Evolutionary conservation across 371 early-diverging fungal species (phyloP).

Genomic region (Rhizopus arrhizus): DNA sequence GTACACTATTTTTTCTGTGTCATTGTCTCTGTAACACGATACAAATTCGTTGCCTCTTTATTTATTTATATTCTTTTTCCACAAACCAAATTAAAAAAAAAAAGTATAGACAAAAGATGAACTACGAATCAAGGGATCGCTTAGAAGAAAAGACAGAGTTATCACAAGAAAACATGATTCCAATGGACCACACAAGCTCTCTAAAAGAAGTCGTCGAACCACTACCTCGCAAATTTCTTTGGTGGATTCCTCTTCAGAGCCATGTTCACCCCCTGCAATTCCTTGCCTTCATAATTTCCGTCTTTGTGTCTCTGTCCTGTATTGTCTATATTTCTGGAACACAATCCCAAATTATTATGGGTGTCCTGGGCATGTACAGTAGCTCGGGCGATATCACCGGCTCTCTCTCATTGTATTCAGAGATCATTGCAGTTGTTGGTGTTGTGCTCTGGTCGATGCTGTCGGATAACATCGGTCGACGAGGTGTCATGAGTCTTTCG

Average conservation of each 20-base stretch:
- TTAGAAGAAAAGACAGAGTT: conserved; percentile 15
- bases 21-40: too few species aligned
- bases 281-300: conserved; percentile 35
- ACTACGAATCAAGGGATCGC: background rate
- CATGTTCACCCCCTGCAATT: conserved; percentile 43
- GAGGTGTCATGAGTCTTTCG: conserved; percentile 24
- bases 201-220: background rate
- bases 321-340: conserved; percentile 42
- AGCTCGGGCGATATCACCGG: conserved; percentile 44
- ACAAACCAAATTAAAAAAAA: background rate
- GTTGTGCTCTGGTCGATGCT: conserved; percentile 42
- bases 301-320: conserved; percentile 31
- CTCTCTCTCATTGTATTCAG: conserved; percentile 61
- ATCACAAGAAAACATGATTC: conserved; percentile 3
- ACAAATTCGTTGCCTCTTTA: too few species aligned
- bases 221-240: conserved; percentile 41
- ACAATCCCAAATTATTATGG: conserved; percentile 34
- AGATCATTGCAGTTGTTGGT: conserved; percentile 50
- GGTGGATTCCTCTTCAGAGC: conserved; percentile 38
- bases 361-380: conserved; percentile 13
- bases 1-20: background rate
- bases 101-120: conserved; percentile 2
- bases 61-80: too few species aligned
- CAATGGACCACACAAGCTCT: conserved; percentile 6
- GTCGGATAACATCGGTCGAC: conserved; percentile 24